A percentile compares a stretch with the other conserved stretches of the same genome.
These are phyloP conservation scores for Gossypium thurberi DNA, from an alignment of 345 rosid genomes.

Conservation along the genomic window DNA sequence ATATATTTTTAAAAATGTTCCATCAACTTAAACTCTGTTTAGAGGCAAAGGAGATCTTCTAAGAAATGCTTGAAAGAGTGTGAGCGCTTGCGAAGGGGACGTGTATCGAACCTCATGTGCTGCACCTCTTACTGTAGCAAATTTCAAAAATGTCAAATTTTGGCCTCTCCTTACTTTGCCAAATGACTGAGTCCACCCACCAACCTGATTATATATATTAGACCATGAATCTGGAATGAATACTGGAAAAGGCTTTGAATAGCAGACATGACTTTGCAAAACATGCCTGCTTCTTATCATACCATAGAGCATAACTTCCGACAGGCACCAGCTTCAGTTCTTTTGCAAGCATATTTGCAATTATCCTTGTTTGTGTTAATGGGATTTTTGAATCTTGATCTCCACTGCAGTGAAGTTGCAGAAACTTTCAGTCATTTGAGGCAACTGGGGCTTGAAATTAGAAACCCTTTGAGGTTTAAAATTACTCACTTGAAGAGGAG, in stretches of 20 bases:
- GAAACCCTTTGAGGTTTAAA: not conserved
- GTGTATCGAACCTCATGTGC: constrained; percentile 5
- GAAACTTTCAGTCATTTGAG: not conserved
- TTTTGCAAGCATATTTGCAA: not conserved
- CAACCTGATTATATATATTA: not conserved
- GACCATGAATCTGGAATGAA: not conserved
- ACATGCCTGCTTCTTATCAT: not conserved
- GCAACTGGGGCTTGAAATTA: not conserved
- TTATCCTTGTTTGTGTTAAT: constrained; percentile 4
- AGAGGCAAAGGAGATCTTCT: not conserved
- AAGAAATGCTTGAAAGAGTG: constrained; percentile 1
- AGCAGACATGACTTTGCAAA: not conserved
- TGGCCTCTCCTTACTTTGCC: not conserved
- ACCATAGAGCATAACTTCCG: not conserved
- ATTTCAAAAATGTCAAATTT: not conserved
- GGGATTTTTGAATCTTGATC: constrained; percentile 8
- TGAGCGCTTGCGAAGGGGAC: not conserved
- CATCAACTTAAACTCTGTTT: not conserved
- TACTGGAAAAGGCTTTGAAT: not conserved
- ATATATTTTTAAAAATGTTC: too few relatives aligned
- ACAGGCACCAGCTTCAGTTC: not conserved
- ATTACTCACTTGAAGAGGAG: constrained; percentile 2
- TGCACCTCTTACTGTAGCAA: constrained; percentile 1
- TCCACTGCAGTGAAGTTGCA: not conserved
- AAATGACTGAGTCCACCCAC: constrained; percentile 9